These are phyloP conservation scores for Primulina eburnea DNA, from an alignment of 257 asterid species.

Conservation along the genomic window DNA sequence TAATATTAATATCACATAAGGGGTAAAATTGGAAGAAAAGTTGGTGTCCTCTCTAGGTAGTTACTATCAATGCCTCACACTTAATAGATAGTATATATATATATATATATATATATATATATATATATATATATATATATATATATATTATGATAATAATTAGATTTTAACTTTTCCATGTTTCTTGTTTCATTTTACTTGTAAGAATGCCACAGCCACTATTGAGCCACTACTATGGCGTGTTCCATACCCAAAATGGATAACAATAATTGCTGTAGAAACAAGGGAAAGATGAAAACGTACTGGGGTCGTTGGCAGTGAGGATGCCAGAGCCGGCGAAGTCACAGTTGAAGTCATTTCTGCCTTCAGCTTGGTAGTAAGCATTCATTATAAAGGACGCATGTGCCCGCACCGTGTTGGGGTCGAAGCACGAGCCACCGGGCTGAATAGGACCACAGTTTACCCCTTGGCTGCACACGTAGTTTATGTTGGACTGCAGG, in stretches of 20 bases:
- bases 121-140: neutral
- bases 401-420: conserved; percentile 50
- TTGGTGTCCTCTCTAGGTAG: too few relatives aligned
- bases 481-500: conserved; percentile 58
- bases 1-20: too few relatives aligned
- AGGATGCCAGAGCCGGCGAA: conserved; percentile 49
- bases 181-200: too few relatives aligned
- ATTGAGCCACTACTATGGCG: too few relatives aligned
- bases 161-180: too few relatives aligned
- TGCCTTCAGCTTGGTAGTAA: conserved; percentile 61
- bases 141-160: neutral
- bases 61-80: too few relatives aligned
- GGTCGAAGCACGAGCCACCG: conserved; percentile 62
- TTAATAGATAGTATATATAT: too few relatives aligned
- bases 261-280: neutral
- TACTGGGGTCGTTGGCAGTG: conserved; percentile 57
- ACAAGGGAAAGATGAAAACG: conserved; percentile 16
- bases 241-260: neutral
- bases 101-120: too few relatives aligned
- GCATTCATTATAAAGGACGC: conserved; percentile 68
- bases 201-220: too few relatives aligned
- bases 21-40: too few relatives aligned
- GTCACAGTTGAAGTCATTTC: conserved; percentile 50
- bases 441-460: conserved; percentile 54
- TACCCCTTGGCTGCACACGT: conserved; percentile 56